Evolutionary conservation across 345 rosid genomes (phyloP), one percentile per base, ranked within the genome.

Genomic region (Punica granatum): DNA sequence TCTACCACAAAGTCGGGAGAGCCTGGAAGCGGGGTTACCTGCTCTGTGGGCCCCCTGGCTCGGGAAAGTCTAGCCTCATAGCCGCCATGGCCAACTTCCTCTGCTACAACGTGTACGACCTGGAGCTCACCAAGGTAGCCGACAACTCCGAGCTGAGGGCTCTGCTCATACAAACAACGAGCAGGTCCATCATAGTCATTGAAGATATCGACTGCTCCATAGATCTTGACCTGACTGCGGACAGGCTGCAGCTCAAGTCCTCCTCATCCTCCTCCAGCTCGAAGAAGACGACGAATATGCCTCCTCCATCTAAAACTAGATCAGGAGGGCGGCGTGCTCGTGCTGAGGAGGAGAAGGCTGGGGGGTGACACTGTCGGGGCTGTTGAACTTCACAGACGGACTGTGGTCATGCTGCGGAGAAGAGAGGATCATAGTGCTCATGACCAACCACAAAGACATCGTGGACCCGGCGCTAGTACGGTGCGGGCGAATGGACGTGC

Each of bases 401-500:
- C 72, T 93, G 42, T 93, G 98, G 98, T 93, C 98, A 9, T 90
- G 98, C 62, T 90, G 98, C 63, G 98, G 97, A 13, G 88, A 96
- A 69, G 98, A 93, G 83, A 84, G 87, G 86, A 90, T 93, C 62
- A 90, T 93, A 36, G 97, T 90, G 48, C 88, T 93, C 72, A 93
- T 97, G 0, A 93, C 98, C 1, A 93, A 93, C 72, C 96, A 93
- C 79, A 78, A 87, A 1, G 96, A 93, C 74, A 90, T 86, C 77
- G 90, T 93, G 56, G 98, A 93, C 71, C 85, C 91, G 7, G 98
- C 97, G 68, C 82, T 93, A 88, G 80, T 89, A 26, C 77, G 98
- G 58, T 82, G 97, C 71, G 98, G 98, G 6, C 76, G 98, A 41
- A 93, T 93, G 98, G 98, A 93, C 76, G 89, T 93, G 98, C 98